Conservation (phyloP, 1,284 basidiomycete species). For the Naganishia sp. region DNA sequence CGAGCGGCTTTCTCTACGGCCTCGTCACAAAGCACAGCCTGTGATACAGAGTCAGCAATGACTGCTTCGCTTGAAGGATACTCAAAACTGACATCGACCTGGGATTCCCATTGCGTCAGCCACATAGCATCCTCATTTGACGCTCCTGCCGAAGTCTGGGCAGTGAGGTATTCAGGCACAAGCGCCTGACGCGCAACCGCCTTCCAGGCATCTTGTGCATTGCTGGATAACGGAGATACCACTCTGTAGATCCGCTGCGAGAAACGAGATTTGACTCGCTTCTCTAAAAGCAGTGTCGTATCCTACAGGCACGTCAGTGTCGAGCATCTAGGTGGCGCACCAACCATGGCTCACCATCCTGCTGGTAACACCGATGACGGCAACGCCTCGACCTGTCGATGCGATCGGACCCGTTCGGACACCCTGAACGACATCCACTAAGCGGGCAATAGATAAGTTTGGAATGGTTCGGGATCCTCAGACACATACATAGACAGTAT, state of each 20-base stretch:
- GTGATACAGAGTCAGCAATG: constrained; percentile 28
- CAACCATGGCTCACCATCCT: constrained; percentile 59
- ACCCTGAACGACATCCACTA: constrained; percentile 57
- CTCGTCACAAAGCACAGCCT: constrained; percentile 47
- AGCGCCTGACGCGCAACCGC: constrained; percentile 58
- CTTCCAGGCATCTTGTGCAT: constrained; percentile 57
- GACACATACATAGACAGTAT: constrained; percentile 85
- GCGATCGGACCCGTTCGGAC: constrained; percentile 52
- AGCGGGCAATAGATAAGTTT: constrained; percentile 11
- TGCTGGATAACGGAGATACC: constrained; percentile 59
- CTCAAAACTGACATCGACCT: constrained; percentile 59
- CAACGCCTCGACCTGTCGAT: constrained; percentile 62
- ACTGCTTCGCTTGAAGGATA: not conserved
- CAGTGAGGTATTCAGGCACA: constrained; percentile 34
- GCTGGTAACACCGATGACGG: constrained; percentile 77
- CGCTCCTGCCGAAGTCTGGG: constrained; percentile 34
- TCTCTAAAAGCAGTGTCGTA: constrained; percentile 84
- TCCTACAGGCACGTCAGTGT: constrained; percentile 56
- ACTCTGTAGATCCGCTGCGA: constrained; percentile 84
- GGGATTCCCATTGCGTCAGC: constrained; percentile 60
- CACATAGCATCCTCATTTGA: constrained; percentile 57
- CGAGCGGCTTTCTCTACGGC: constrained; percentile 41
- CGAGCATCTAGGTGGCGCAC: not conserved
- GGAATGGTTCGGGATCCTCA: constrained; percentile 41
- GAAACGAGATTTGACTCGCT: constrained; percentile 92